These are phyloP conservation scores for Erysimum pusillum DNA, from an alignment of 441 rosid genomes.

Conservation along the genomic window DNA sequence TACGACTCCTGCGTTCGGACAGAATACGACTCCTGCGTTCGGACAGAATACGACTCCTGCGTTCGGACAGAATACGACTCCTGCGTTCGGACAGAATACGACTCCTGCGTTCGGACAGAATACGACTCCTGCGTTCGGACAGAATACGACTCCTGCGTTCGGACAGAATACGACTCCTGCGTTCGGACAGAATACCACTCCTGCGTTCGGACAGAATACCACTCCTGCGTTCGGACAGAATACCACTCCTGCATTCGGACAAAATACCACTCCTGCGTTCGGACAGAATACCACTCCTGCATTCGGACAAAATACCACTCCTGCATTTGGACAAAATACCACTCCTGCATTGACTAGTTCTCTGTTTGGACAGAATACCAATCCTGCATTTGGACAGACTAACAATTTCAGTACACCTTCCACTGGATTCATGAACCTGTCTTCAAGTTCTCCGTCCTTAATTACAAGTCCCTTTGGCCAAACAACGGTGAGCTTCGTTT, in stretches of 20 bases:
- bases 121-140: constrained; percentile 50
- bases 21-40: constrained; percentile 55
- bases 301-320: constrained; percentile 52
- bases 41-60: constrained; percentile 56
- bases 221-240: constrained; percentile 54
- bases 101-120: constrained; percentile 53
- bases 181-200: constrained; percentile 45
- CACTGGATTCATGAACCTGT: constrained; percentile 55
- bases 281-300: constrained; percentile 51
- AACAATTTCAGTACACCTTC: constrained; percentile 67
- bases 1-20: constrained; percentile 52
- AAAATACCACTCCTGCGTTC: constrained; percentile 50
- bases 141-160: constrained; percentile 51
- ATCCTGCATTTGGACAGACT: constrained; percentile 55
- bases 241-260: constrained; percentile 51
- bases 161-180: constrained; percentile 57
- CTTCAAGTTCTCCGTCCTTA: constrained; percentile 65
- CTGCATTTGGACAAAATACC: constrained; percentile 42
- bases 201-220: constrained; percentile 54
- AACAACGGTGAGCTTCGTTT: constrained; percentile 56
- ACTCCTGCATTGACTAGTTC: constrained; percentile 38
- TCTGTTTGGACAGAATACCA: constrained; percentile 57
- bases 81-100: constrained; percentile 58
- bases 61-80: constrained; percentile 44
- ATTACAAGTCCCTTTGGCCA: constrained; percentile 54